These are phyloP conservation scores for Wickerhamiella nectarea DNA, from an alignment of 805 yeast genomes.

Conservation along the genomic window DNA sequence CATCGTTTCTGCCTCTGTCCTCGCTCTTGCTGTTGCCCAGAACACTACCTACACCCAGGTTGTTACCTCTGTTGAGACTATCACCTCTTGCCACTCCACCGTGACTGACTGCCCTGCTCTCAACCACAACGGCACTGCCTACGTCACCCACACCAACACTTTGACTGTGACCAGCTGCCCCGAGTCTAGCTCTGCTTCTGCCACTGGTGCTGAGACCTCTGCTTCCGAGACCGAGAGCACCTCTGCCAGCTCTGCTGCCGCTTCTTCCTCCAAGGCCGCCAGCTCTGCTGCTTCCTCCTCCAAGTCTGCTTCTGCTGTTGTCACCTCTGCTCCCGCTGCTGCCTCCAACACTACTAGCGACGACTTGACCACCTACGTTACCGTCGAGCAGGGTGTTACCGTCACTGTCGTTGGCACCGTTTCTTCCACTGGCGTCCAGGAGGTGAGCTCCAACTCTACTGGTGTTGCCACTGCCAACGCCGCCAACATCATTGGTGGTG, in stretches of 20 bases:
- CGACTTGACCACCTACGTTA: conserved; percentile 8
- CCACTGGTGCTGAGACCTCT: conserved; percentile 14
- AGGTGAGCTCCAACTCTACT: conserved; percentile 10
- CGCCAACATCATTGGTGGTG: conserved; percentile 16
- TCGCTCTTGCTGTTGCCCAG: conserved; percentile 29
- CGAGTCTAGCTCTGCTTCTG: conserved; percentile 5
- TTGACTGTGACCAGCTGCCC: conserved; percentile 36
- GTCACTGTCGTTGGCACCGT: conserved; percentile 16
- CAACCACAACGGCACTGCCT: conserved; percentile 18
- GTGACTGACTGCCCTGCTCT: conserved; percentile 10
- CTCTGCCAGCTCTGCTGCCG: conserved; percentile 3
- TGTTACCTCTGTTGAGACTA: conserved; percentile 33
- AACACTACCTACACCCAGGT: conserved; percentile 19
- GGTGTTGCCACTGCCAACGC: conserved; percentile 13
- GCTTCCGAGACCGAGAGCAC: conserved; percentile 16
- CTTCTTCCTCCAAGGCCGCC: conserved; percentile 11
- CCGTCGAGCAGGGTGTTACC: conserved; percentile 18
- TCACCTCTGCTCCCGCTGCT: conserved; percentile 10
- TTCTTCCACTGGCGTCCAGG: conserved; percentile 12
- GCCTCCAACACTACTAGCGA: conserved; percentile 9
- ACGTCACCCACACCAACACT: conserved; percentile 27
- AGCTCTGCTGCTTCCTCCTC: conserved; percentile 12
- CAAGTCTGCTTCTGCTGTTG: conserved; percentile 16
- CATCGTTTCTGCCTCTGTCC: conserved; percentile 15
- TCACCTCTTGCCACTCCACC: conserved; percentile 30